Conservation (phyloP, 2,329 filamentous ascomycete genomes). For the Trichoderma sp. region DNA sequence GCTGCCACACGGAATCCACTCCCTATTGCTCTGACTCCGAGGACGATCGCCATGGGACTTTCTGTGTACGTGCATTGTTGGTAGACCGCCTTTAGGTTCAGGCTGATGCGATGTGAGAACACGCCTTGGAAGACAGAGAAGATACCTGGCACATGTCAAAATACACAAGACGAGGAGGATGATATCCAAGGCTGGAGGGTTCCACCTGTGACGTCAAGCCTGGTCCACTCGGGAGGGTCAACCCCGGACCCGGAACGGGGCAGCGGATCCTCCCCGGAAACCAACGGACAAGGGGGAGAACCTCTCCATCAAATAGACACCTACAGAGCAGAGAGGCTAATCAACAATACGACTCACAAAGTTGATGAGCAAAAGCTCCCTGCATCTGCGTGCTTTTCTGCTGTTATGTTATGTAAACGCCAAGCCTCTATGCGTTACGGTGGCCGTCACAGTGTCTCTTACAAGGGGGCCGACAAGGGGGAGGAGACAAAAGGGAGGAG, state of each 20-base stretch:
- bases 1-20: neutral
- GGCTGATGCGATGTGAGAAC: neutral
- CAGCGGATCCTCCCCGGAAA: slow-evolving; percentile 13
- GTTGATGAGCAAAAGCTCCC: no score
- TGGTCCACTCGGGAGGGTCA: slow-evolving; percentile 34
- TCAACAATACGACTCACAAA: neutral
- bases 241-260: slow-evolving; percentile 34
- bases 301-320: no score
- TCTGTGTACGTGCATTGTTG: no score
- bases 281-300: slow-evolving; percentile 13
- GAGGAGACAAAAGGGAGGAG: no score
- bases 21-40: no score
- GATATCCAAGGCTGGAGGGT: neutral
- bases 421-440: neutral
- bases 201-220: slow-evolving; percentile 39
- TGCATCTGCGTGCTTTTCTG: no score
- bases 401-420: no score
- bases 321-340: neutral
- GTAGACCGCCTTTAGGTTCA: neutral
- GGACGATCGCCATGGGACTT: no score
- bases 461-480: neutral
- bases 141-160: slow-evolving; percentile 13
- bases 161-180: neutral
- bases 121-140: neutral
- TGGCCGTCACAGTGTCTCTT: neutral